Evolutionary conservation across 208 protist species (phyloP), one percentile per base, ranked within the genome.

Genomic region (Histomonas meleagridis): DNA sequence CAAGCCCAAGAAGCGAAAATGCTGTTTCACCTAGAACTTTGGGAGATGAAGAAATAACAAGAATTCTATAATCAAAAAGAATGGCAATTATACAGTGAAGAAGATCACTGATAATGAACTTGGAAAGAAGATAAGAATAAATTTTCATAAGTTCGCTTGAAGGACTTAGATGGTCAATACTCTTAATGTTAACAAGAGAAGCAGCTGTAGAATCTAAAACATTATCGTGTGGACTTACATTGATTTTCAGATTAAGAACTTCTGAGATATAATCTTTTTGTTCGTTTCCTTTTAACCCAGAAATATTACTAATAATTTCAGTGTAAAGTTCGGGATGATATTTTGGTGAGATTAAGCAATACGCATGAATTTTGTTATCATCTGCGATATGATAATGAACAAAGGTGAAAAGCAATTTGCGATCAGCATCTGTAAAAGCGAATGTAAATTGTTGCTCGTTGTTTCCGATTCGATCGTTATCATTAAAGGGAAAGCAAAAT

Each of bases 401-500:
- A 46, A 55, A 86, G 38, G 16, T 32, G 32, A 55, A 86, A 23
- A 46, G 38, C 18, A 32, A 38, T 21, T 86, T 43, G 21, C 55
- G 51, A 10, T 32, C 23, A 10, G 18, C 40, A 55, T 86, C 76
- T 55, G 76, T 86, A 9, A 86, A 86, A 32, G n/a, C 5, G 10
- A 86, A 86, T 21, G 23, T 57, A 38, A 51, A 86, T 32, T 43
- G 23, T 7, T 51, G 32, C 0, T 23, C 5, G 1, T 55, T n/a
- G 2, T 5, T 23, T 18, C 16, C 12, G 23, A 26, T 43, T 18
- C n/a, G 16, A 38, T 12, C 16, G n/a, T n/a, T n/a, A n/a, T n/a
- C n/a, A 55, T 86, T 51, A 55, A 55, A 86, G 32, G 76, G 76
- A 86, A 86, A 86, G 38, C 76, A 86, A 35, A 86, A 86, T 5